These are phyloP conservation scores for Scheffersomyces amazonensis DNA, from an alignment of 805 yeast species.

Conservation along the genomic window DNA sequence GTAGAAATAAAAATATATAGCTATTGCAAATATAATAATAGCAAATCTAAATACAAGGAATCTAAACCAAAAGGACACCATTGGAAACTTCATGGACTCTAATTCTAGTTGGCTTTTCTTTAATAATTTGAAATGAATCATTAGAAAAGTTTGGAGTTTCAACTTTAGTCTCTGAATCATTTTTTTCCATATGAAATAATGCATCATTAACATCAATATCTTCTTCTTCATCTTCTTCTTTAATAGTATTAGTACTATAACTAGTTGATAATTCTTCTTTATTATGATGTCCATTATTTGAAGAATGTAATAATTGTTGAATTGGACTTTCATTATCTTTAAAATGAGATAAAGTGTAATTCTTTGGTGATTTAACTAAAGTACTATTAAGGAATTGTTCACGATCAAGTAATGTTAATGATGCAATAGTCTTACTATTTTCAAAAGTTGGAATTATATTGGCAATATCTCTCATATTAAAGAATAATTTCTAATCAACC, in stretches of 20 bases:
- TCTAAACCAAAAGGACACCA: not conserved
- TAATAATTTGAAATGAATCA: not conserved
- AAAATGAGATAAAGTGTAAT: constrained; percentile 33
- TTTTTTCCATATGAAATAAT: not conserved
- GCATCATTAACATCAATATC: not conserved
- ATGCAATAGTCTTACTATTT: constrained; percentile 22
- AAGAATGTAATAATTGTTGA: constrained; percentile 25
- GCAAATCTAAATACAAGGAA: no score
- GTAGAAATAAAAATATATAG: no score
- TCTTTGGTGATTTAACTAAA: constrained; percentile 41
- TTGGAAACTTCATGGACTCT: not conserved
- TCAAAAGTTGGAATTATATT: constrained; percentile 33
- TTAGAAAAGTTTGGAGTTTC: not conserved
- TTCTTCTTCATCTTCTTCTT: constrained; percentile 39
- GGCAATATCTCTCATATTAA: constrained; percentile 27
- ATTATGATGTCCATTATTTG: not conserved
- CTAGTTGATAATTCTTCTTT: constrained; percentile 22
- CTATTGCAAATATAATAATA: no score
- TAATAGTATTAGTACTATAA: constrained; percentile 34
- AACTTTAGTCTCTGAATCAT: not conserved
- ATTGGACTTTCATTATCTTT: constrained; percentile 36
- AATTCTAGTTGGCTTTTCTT: not conserved
- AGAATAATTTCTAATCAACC: constrained; percentile 28
- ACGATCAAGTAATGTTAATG: constrained; percentile 12
- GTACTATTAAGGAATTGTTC: constrained; percentile 10